phyloP scores from a whole-genome alignment of 2,329 filamentous ascomycete species.

The Aspergillus puulaauensis region DNA sequence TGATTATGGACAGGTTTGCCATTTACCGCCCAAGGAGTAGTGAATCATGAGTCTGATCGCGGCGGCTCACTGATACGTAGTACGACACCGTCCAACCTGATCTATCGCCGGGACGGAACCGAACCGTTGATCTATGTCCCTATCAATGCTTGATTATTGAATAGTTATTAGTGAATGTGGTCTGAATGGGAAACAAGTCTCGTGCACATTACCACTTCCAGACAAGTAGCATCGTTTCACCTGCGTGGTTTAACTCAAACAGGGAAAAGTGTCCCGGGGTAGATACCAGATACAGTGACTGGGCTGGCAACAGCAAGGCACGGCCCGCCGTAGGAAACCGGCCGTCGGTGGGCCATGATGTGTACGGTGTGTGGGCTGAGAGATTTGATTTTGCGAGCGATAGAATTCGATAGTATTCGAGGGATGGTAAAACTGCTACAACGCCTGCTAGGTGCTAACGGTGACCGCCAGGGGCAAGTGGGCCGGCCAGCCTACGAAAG shows the following conservation, averaged over 20 bases:
- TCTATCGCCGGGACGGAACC: too few species aligned
- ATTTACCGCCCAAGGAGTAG: not conserved
- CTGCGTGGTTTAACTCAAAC: not conserved
- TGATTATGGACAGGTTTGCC: slow-evolving; percentile 2
- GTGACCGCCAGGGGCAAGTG: not conserved
- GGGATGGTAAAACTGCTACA: too few species aligned
- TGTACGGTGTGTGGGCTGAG: not conserved
- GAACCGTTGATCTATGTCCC: too few species aligned
- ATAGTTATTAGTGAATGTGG: too few species aligned
- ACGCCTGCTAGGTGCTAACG: not conserved
- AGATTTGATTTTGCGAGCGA: not conserved
- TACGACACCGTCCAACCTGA: too few species aligned
- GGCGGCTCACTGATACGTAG: too few species aligned
- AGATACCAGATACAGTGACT: not conserved
- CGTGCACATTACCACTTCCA: not conserved
- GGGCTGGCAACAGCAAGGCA: not conserved
- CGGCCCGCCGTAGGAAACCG: not conserved
- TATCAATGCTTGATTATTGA: too few species aligned
- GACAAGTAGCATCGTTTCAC: not conserved
- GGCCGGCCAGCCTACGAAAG: not conserved
- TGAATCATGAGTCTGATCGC: too few species aligned
- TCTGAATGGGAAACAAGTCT: too few species aligned
- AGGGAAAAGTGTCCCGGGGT: not conserved
- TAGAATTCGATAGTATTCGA: not conserved
- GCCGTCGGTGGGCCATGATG: not conserved